Evolutionary conservation across 176 grass and related monocot genomes (phyloP).

Genomic region (Zoysia pacifica): DNA sequence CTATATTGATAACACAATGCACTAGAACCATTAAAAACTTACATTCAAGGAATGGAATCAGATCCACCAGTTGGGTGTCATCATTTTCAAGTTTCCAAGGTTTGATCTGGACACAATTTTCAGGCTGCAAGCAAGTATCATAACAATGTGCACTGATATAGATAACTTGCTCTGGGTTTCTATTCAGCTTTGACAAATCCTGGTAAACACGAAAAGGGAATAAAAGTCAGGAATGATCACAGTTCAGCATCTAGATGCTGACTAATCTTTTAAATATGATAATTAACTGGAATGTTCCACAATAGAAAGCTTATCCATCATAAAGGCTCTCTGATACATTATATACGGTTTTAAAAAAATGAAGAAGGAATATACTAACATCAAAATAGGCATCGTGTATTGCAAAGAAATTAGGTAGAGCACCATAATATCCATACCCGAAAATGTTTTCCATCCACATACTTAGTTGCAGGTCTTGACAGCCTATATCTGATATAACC

Average conservation of each 20-base stretch:
- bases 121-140: conserved; percentile 75
- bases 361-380: conserved; percentile 14
- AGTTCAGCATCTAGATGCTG: background rate
- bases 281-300: background rate
- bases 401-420: conserved; percentile 23
- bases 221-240: background rate
- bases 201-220: conserved; percentile 37
- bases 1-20: conserved; percentile 5
- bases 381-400: conserved; percentile 28
- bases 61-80: conserved; percentile 85
- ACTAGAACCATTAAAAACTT: conserved; percentile 34
- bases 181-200: conserved; percentile 94
- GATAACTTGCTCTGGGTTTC: conserved; percentile 72
- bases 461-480: conserved; percentile 87
- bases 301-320: conserved; percentile 1
- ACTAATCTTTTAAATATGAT: background rate
- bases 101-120: conserved; percentile 68
- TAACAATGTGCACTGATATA: conserved; percentile 76
- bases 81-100: conserved; percentile 86
- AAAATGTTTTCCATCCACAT: conserved; percentile 89
- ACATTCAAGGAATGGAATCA: conserved; percentile 99
- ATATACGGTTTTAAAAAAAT: conserved; percentile 9
- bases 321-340: conserved; percentile 1
- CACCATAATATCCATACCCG: conserved; percentile 52
- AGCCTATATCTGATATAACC: conserved; percentile 62